A percentile compares a stretch with the other conserved stretches of the same genome.
phyloP scores from a whole-genome alignment of 768 basidiomycete genomes.

The Boletus reticuloceps region DNA sequence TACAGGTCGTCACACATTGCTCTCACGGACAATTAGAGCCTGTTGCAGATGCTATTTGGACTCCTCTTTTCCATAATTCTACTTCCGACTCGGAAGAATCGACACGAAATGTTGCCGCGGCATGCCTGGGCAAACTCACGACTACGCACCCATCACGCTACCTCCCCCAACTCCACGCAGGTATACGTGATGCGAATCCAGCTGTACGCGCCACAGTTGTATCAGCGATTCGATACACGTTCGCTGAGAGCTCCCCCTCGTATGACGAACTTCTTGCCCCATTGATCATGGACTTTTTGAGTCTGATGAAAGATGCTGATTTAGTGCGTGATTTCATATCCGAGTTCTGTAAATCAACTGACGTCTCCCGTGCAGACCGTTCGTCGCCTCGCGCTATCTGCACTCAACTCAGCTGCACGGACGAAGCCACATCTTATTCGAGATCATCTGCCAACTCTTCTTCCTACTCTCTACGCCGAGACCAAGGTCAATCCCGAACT shows the following conservation, averaged over 20 bases:
- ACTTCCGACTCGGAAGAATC: constrained; percentile 83
- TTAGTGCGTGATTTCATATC: constrained; percentile 49
- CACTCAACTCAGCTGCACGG: constrained; percentile 92
- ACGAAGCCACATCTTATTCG: constrained; percentile 91
- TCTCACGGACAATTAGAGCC: constrained; percentile 80
- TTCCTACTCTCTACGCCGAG: constrained; percentile 85
- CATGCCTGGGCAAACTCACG: constrained; percentile 93
- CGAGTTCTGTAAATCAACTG: neutral
- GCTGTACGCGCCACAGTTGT: constrained; percentile 84
- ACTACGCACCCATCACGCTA: constrained; percentile 89
- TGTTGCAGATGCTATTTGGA: constrained; percentile 89
- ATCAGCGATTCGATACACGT: constrained; percentile 87
- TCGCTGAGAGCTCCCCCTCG: constrained; percentile 78
- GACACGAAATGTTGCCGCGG: constrained; percentile 91
- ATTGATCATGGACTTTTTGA: constrained; percentile 87
- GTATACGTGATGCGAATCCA: constrained; percentile 65
- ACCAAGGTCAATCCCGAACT: constrained; percentile 76
- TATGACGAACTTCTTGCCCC: constrained; percentile 92
- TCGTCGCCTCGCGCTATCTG: constrained; percentile 83
- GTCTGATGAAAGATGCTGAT: constrained; percentile 85
- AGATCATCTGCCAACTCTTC: constrained; percentile 71
- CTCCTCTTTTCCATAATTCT: constrained; percentile 87
- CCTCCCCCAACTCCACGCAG: constrained; percentile 87
- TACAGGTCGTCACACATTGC: constrained; percentile 87
- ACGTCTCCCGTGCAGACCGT: constrained; percentile 60